Base-by-base conservation (phyloP, 2,329 filamentous ascomycete genomes). In the Exophiala xenobiotica region DNA sequence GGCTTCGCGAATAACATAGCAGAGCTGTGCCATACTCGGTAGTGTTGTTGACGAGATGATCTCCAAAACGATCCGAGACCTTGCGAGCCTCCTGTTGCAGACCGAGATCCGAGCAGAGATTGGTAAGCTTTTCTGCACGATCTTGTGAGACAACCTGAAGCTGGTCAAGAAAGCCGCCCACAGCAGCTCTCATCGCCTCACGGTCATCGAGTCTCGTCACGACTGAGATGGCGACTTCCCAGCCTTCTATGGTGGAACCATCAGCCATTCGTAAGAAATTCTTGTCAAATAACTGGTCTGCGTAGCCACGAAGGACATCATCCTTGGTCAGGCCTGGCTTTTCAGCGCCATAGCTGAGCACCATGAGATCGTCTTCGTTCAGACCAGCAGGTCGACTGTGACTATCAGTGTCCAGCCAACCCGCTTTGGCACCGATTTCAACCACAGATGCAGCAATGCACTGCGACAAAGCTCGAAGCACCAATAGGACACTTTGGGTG, bases 1-100 rank as follows among this genome's bases (percentile, higher is more conserved):
- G 90, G 2, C 90, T 88, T 9, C 95, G 82, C 19, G 92, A 87
- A 67, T 93, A 97, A 74, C 95, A 96, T 72, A 93, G 85, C 16
- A 97, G 78, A 1, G 90, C 88, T 58, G 92, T 83, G 47, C 92
- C 92, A 61, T 92, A 96, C 48, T 86, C 81, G 62, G 88, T 82
- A 0, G 87, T 86, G 35, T 82, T 80, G 53, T 83, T 78, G 8
- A 85, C 82, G 31, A 96, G 78, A 41, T 85, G 78, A 59, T 96
- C 86, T 51, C 90, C 92, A 66, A 90, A 96, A 59, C 86, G 84
- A 88, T 95, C 87, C 55, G 90, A 89, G 39, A 90, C 87, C 61
- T 83, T 84, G 64, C 89, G 83, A 29, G 89, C 90, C 69, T 91
- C 89, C 33, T 83, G 81, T 45, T 82, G 78, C 75, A 96, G 84